Base-by-base conservation (phyloP, 768 basidiomycete species). In the Mycena olivaceomarginata region DNA sequence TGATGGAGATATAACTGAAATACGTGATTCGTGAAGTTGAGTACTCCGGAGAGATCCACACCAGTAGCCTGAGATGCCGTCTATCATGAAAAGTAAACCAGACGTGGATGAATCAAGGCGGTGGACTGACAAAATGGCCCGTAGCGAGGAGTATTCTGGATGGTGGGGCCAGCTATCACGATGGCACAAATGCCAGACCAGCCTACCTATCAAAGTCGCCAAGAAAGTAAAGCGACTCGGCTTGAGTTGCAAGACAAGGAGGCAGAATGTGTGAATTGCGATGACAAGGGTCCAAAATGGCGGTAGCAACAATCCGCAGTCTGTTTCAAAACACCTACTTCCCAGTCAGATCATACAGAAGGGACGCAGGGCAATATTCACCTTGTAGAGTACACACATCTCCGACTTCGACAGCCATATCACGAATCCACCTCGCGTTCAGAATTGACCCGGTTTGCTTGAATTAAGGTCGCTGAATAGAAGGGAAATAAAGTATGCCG, bases 41-140 rank as follows among this genome's bases (percentile, higher is more conserved):
- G 75, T 92, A 91, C 22, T 81, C 82, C 18, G 86, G 84, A 13
- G 89, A 84, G 22, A 93, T 92, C 90, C 91, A 91, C 91, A 92
- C 89, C 89, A 92, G 75, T 89, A 87, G 2, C 89, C 91, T 0
- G 89, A 88, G 48, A 92, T 88, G 0, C 87, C 89, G 77, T 88
- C 91, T 92, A 68, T 51, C 11, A 12, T 20, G n/a, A 3, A 43
- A 43, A 62, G 45, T 74, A 20, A 64, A 67, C 53, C 45, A 59
- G 39, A 39, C 18, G 22, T 31, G 12, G 20, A 53, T 43, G 25
- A 12, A 37, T 20, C 10, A 56, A 56, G 51, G 9, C 3, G 13
- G 45, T 43, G 25, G 2, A 83, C 89, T 81, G 67, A 92, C 91
- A 91, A 79, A 90, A 92, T 5, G 90, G 88, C 4, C 89, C 90